A percentile compares a stretch with the other conserved stretches of the same genome.
phyloP scores from a whole-genome alignment of 2,329 filamentous ascomycete species.

The Nigrospora sphaerica region DNA sequence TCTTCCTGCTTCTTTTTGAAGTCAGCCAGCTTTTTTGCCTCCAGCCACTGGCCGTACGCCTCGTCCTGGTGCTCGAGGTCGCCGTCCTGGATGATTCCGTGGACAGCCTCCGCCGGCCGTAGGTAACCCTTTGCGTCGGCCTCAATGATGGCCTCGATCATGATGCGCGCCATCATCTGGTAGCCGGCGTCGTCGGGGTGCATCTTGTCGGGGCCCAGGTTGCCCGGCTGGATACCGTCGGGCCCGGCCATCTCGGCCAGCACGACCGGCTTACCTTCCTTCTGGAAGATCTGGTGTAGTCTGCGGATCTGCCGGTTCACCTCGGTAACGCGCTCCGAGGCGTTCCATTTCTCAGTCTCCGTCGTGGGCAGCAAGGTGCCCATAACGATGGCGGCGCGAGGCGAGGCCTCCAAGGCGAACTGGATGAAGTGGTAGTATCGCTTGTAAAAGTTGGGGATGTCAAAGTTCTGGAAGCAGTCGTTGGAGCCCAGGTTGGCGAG shows the following conservation, averaged over 20 bases:
- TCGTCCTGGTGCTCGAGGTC: constrained; percentile 14
- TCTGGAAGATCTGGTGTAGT: constrained; percentile 10
- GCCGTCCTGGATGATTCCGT: constrained; percentile 22
- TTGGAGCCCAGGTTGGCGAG: constrained; percentile 16
- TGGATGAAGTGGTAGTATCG: constrained; percentile 15
- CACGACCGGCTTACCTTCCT: constrained; percentile 12
- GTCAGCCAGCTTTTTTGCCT: not conserved
- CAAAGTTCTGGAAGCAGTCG: constrained; percentile 14
- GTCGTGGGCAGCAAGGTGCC: constrained; percentile 16
- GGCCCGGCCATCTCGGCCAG: constrained; percentile 15
- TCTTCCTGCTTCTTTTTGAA: not conserved
- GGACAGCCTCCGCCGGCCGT: constrained; percentile 18
- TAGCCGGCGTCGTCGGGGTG: constrained; percentile 23
- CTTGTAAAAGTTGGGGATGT: constrained; percentile 13
- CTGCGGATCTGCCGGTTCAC: constrained; percentile 14
- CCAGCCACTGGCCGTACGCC: not conserved
- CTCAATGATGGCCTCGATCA: constrained; percentile 24
- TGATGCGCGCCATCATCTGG: constrained; percentile 25
- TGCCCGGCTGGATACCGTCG: constrained; percentile 9
- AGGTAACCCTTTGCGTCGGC: constrained; percentile 22
- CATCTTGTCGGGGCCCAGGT: constrained; percentile 12
- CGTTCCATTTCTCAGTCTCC: constrained; percentile 5
- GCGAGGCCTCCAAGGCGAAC: constrained; percentile 12
- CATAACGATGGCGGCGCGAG: constrained; percentile 12
- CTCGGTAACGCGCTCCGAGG: constrained; percentile 6